Evolutionary conservation across 345 rosid genomes (phyloP), one percentile per base, ranked within the genome.

Genomic region (Hirschfeldia incana): DNA sequence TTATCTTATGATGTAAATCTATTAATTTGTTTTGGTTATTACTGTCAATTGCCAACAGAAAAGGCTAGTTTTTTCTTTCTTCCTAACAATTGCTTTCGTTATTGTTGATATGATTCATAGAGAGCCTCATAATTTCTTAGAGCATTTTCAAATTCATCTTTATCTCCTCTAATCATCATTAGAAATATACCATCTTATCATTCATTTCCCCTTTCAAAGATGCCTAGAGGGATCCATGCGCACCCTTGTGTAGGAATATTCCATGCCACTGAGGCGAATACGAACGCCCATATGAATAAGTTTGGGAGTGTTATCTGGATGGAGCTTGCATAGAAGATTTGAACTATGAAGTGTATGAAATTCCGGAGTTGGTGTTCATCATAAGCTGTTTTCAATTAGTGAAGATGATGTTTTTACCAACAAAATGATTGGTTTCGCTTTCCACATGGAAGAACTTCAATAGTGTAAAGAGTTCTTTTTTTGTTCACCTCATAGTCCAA

Each of bases 211-310:
- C 1, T 46, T 46, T 46, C 15, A 12, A 46, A 44, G 53, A 44
- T 4, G 53, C 15, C 2, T 44, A 44, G 99, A 94, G 96, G 11
- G 98, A 94, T 82, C 98, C 96, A 95, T 77, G 97, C 97, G 0
- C 99, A 95, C 61, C 99, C 94, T 39, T 94, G 98, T 86, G 93
- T 94, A 80, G 85, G 98, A 81, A 94, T 93, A 97, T 93, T 94
- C 76, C 99, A 94, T 63, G 98, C 99, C 6, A 89, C 90, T 65
- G 97, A 93, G 83, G 89, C 99, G 85, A 98, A 95, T 85, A 93
- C 97, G 0, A 93, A 95, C 73, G 91, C 93, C 1, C 98, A 95
- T 81, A 93, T 93, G 99, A 95, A 95, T 76, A 95, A 93, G 80
- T 91, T 95, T 46, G 85, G 49, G 49, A 46, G 16, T 46, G 53